Evolutionary conservation across 164 flowering plant genomes (phyloP).

Genomic region (Stephania japonica): DNA sequence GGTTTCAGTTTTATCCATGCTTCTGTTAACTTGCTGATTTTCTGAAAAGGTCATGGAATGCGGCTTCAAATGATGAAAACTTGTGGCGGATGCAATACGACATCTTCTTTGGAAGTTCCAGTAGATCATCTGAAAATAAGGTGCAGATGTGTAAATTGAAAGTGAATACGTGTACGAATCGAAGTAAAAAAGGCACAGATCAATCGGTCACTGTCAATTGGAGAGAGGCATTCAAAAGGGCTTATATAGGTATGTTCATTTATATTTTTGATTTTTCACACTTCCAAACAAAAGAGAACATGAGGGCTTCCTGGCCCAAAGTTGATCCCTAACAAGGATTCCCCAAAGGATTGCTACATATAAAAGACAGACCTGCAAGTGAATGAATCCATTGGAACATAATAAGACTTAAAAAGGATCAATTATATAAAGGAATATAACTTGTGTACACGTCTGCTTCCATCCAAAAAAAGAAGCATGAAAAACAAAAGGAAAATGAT

Average conservation of each 20-base stretch:
- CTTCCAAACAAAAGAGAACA: not conserved
- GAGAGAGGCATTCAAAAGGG: slow-evolving; percentile 49
- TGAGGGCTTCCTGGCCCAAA: not conserved
- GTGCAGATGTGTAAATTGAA: slow-evolving; percentile 10
- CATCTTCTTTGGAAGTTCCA: slow-evolving; percentile 29
- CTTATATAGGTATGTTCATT: slow-evolving; percentile 43
- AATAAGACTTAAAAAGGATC: not conserved
- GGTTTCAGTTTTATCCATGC: not conserved
- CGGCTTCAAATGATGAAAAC: slow-evolving; percentile 58
- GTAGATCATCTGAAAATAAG: slow-evolving; percentile 12
- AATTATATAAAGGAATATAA: not conserved
- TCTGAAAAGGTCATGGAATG: slow-evolving; percentile 69
- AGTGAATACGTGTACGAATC: not conserved
- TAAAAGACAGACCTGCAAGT: not conserved
- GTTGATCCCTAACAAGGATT: not conserved
- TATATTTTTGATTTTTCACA: not conserved
- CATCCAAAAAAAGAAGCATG: too few species aligned
- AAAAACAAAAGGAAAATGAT: too few species aligned
- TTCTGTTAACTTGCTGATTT: not conserved
- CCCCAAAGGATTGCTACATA: not conserved
- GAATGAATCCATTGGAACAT: not conserved
- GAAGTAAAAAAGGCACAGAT: slow-evolving; percentile 8
- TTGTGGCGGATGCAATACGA: slow-evolving; percentile 64
- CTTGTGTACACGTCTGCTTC: not conserved
- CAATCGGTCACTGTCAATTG: slow-evolving; percentile 25